These are phyloP conservation scores for Phytophthora sp. DNA, from an alignment of 352 stramenopile species.

Conservation along the genomic window DNA sequence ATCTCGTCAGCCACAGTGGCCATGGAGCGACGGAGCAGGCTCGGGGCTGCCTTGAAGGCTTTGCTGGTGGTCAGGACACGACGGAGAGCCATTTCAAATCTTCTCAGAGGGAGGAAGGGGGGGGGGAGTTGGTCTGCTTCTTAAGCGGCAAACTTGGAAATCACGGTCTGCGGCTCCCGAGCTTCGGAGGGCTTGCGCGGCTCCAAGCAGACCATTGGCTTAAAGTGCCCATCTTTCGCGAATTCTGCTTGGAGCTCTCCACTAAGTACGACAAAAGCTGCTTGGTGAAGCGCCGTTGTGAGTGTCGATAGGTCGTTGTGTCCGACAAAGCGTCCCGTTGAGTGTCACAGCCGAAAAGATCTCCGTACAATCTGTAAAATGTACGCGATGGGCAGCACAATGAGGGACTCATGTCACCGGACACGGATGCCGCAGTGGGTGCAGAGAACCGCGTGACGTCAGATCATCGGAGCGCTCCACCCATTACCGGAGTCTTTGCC, in stretches of 20 bases:
- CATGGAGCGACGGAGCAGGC: constrained; percentile 67
- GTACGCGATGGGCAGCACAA: constrained; percentile 9
- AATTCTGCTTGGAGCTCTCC: constrained; percentile 8
- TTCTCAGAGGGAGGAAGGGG: constrained; percentile 11
- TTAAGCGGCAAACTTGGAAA: constrained; percentile 41
- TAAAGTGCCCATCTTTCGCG: constrained; percentile 21
- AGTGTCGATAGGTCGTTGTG: neutral
- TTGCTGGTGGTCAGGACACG: constrained; percentile 55
- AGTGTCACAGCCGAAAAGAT: constrained; percentile 6
- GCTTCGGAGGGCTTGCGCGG: neutral
- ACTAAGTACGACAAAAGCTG: constrained; percentile 27
- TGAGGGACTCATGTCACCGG: neutral
- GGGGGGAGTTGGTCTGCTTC: constrained; percentile 29
- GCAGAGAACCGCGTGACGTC: constrained; percentile 29
- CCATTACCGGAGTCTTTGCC: constrained; percentile 11
- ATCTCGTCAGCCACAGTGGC: constrained; percentile 86
- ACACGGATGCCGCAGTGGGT: constrained; percentile 4
- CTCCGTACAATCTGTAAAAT: neutral
- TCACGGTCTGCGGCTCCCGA: constrained; percentile 18
- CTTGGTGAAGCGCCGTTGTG: constrained; percentile 21
- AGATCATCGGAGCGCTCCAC: constrained; percentile 24
- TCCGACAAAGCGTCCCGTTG: constrained; percentile 11
- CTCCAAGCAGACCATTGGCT: constrained; percentile 34
- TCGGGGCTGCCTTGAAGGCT: constrained; percentile 37
- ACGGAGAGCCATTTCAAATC: constrained; percentile 52